phyloP scores from a whole-genome alignment of 73 alveolate species.

The Loxodes magnus region DNA sequence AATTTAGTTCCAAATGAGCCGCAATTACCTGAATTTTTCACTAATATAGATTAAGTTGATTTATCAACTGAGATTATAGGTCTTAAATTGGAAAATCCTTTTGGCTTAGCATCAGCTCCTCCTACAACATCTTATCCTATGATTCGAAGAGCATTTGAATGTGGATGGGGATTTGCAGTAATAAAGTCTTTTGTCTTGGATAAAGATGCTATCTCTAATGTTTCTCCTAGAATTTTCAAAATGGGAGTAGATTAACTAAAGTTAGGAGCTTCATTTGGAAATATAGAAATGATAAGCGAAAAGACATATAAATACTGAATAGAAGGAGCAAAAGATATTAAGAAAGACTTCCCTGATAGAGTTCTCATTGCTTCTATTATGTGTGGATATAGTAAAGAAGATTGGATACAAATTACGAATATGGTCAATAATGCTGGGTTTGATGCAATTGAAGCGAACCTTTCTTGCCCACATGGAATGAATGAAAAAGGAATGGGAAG shows the following conservation, averaged over 20 bases:
- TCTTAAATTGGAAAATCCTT: constrained; percentile 30
- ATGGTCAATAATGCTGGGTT: constrained; percentile 27
- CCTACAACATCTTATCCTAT: constrained; percentile 52
- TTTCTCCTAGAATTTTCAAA: constrained; percentile 44
- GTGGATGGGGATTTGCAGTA: constrained; percentile 54
- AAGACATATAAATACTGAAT: constrained; percentile 44
- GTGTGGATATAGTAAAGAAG: constrained; percentile 30
- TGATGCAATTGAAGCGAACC: constrained; percentile 37
- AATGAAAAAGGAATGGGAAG: constrained; percentile 60
- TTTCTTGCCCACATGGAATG: constrained; percentile 62
- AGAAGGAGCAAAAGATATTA: no score
- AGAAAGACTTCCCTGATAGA: constrained; percentile 46
- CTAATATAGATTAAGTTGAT: constrained; percentile 43
- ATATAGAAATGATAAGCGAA: constrained; percentile 39
- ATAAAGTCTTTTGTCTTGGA: constrained; percentile 38
- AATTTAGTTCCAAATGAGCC: constrained; percentile 18
- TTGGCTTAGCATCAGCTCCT: constrained; percentile 59
- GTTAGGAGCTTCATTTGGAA: constrained; percentile 35
- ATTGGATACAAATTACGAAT: constrained; percentile 36
- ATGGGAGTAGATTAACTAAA: constrained; percentile 34
- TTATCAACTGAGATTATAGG: no score
- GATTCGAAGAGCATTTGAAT: no score
- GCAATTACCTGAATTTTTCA: constrained; percentile 29
- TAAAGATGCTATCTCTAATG: constrained; percentile 41
- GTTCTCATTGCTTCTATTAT: constrained; percentile 39